Percentiles rank a stretch among this genome's conserved stretches.
These are phyloP conservation scores for Podospora pseudopauciseta DNA, from an alignment of 495 filamentous ascomycete genomes.

Conservation along the genomic window DNA sequence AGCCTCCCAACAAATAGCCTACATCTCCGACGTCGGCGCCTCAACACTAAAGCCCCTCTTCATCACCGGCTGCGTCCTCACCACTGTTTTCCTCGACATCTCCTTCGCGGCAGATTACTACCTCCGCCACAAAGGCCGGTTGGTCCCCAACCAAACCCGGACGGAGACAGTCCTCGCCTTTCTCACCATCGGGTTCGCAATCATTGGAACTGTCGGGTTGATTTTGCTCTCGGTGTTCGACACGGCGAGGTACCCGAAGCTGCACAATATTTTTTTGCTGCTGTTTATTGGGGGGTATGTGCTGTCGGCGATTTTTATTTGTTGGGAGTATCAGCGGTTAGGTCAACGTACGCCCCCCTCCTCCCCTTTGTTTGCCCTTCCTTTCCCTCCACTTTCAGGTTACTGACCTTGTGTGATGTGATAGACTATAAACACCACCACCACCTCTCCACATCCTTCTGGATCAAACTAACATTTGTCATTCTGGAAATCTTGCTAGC, in stretches of 20 bases:
- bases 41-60: constrained; percentile 76
- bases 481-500: constrained; percentile 73
- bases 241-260: constrained; percentile 56
- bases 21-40: constrained; percentile 79
- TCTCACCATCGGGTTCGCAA: constrained; percentile 65
- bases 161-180: constrained; percentile 67
- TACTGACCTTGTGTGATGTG: too few relatives aligned
- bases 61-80: constrained; percentile 72
- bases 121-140: constrained; percentile 70
- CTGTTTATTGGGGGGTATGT: constrained; percentile 85
- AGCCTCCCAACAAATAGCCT: constrained; percentile 66
- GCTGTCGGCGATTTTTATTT: constrained; percentile 77
- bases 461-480: constrained; percentile 77
- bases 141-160: constrained; percentile 64
- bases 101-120: constrained; percentile 77
- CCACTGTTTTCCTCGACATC: constrained; percentile 79
- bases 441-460: constrained; percentile 72
- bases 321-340: constrained; percentile 80
- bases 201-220: constrained; percentile 72
- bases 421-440: constrained; percentile 66
- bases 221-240: constrained; percentile 85
- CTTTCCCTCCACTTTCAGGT: background rate
- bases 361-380: background rate
- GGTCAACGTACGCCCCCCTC: constrained; percentile 53
- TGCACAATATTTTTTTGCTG: constrained; percentile 74